Base-by-base conservation (phyloP, 208 protist genomes). In the Acanthamoeba lenticulata region DNA sequence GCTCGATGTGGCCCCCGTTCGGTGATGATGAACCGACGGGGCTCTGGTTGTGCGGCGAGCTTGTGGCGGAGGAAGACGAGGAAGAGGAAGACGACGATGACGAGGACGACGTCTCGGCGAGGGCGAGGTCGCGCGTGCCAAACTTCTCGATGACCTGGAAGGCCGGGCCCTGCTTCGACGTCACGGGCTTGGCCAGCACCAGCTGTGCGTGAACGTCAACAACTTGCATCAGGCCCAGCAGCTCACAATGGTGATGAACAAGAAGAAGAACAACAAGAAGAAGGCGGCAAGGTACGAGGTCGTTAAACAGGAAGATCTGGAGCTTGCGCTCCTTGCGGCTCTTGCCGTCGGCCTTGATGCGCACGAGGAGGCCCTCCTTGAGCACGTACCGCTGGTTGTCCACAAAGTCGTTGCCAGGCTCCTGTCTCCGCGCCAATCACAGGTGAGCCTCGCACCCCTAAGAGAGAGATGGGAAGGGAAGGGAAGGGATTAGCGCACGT, bases 351-450 rank as follows among this genome's bases (percentile, higher is more conserved):
- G 21, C 40, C 38, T 81, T 40, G 34, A 81, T 81, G 40, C 34
- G 69, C 24, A 32, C 69, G 19, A 81, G 29, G 24, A 45, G 40
- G 19, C 69, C 69, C 69, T 81, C 69, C 34, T 24, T 40, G 15
- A 81, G 21, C 69, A 81, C 34, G 38, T 38, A 81, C n/a, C 69
- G 34, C 38, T 81, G 69, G 27, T 45, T 81, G 40, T 40, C 69
- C 15, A 81, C 69, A 40, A 81, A 81, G 29, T 81, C 69, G 24
- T 81, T 81, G 34, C 69, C 69, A 17, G 34, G 69, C 69, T 81
- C 69, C 69, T 81, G 29, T 27, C 1, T 27, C 4, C 21, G 6
- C 21, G 7, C 21, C 2, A 5, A 44, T 7, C 24, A 32, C 34
- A 13, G 4, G 69, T 44, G n/a, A 27, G 34, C 21, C 40, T 7